Evolutionary conservation across 2,329 filamentous ascomycete genomes (phyloP), one percentile per base, ranked within the genome.

Genomic region (Claviceps cyperi): DNA sequence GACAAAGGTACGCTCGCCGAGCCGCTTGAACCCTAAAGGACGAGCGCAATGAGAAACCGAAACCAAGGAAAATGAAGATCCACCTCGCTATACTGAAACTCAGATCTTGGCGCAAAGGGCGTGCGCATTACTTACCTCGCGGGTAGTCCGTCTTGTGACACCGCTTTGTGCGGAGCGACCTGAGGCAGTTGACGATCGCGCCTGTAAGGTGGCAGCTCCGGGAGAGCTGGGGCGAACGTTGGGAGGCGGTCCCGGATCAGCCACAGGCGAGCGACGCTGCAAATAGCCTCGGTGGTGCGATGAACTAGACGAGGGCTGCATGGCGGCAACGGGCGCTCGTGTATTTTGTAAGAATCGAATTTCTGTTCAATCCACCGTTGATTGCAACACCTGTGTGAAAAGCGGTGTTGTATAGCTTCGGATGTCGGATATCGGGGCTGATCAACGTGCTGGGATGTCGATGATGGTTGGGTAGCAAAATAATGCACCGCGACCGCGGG

Each of bases 1-100:
- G 91, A 96, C 57, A 98, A 77, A 58, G 77, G 77, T 61, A 78
- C 87, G 74, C 73, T 47, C 72, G 67, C 81, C 72, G 67, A 80
- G 73, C 65, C 61, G 48, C 83, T 85, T 61, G 70, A 69, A 50
- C 63, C 62, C 62, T 68, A 59, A 60, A 57, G 14, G 28, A 32
- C 9, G 9, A 32, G 28, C 17, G 17, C 17, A 24, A 8, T 19
- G 14, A 32, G 47, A 44, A n/a, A 38, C 22, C 8, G 19, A 24
- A 14, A 43, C 17, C 17, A 15, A 22, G 3, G 21, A 15, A 19
- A 7, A 9, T 22, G 28, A 11, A 32, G 28, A 11, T 43, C 7
- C 5, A 17, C 28, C 15, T 38, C 13, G 43, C 51, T 50, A 49
- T 49, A 28, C 35, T 19, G n/a, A 6, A 9, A 24, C 37, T 37